Conservation (phyloP, 2,329 filamentous ascomycete genomes). For the Colletotrichum navitas region DNA sequence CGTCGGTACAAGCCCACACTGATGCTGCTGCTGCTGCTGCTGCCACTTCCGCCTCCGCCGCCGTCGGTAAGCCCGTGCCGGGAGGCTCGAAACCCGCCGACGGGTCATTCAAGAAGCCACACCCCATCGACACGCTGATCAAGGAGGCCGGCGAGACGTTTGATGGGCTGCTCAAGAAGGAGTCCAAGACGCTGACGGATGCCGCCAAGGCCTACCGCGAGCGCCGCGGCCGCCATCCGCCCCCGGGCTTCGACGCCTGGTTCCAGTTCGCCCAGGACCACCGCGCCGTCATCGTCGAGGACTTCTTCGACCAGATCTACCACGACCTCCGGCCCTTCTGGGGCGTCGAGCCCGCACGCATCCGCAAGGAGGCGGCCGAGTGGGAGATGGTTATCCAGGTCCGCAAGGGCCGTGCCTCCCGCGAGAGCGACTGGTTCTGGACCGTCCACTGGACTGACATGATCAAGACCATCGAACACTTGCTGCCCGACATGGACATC, state of each 20-base stretch:
- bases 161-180: conserved; percentile 54
- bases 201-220: conserved; percentile 61
- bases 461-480: conserved; percentile 64
- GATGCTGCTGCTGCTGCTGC: too few relatives aligned
- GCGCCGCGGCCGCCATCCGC: conserved; percentile 62
- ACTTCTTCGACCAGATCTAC: conserved; percentile 67
- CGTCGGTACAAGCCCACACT: not conserved
- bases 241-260: conserved; percentile 63
- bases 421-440: conserved; percentile 69
- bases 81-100: conserved; percentile 19
- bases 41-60: too few relatives aligned
- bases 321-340: conserved; percentile 67
- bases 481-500: conserved; percentile 76
- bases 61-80: conserved; percentile 6
- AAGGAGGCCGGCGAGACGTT: conserved; percentile 55
- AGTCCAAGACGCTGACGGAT: conserved; percentile 56
- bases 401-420: conserved; percentile 64
- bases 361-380: conserved; percentile 65
- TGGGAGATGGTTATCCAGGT: conserved; percentile 74
- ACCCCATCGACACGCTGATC: conserved; percentile 62
- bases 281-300: conserved; percentile 59
- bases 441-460: conserved; percentile 68
- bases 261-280: conserved; percentile 58
- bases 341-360: conserved; percentile 61
- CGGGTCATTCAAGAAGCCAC: conserved; percentile 44